phyloP scores from a whole-genome alignment of 2,329 filamentous ascomycete genomes.

The Paracoccidioides brasiliensis region DNA sequence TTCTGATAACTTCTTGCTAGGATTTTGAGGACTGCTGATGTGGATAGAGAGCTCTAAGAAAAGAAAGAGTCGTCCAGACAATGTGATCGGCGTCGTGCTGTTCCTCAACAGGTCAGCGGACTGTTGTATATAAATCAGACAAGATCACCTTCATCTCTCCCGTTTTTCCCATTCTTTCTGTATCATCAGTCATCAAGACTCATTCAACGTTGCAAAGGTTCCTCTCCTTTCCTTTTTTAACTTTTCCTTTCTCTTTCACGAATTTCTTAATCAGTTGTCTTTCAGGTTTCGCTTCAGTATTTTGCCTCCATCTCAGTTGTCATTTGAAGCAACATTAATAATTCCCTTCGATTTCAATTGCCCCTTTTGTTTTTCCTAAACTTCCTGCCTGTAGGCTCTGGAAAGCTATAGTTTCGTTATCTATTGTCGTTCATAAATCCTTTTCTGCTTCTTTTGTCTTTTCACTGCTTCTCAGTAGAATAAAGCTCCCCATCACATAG shows the following conservation, averaged over 20 bases:
- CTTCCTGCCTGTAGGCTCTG: background rate
- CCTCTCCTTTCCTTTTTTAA: constrained; percentile 6
- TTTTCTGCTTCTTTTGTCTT: background rate
- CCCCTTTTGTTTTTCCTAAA: background rate
- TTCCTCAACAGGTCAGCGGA: background rate
- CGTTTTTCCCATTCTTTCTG: constrained; percentile 2
- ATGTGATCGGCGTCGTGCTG: background rate
- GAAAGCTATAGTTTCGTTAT: background rate
- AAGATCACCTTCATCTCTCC: background rate
- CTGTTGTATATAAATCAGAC: background rate
- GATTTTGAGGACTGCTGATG: background rate
- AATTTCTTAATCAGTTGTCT: constrained; percentile 5
- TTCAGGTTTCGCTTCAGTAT: background rate
- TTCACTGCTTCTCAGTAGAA: background rate
- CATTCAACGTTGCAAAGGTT: background rate
- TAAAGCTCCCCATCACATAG: background rate
- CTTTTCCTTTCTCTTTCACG: background rate
- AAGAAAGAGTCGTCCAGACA: background rate
- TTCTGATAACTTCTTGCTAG: background rate
- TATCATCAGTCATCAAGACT: constrained; percentile 6
- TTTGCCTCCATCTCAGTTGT: background rate
- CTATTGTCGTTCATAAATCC: background rate
- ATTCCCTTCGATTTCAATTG: background rate
- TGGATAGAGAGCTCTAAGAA: constrained; percentile 1
- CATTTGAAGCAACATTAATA: background rate